phyloP scores from a whole-genome alignment of 177 flowering plant genomes.

The Vitis hybrid region DNA sequence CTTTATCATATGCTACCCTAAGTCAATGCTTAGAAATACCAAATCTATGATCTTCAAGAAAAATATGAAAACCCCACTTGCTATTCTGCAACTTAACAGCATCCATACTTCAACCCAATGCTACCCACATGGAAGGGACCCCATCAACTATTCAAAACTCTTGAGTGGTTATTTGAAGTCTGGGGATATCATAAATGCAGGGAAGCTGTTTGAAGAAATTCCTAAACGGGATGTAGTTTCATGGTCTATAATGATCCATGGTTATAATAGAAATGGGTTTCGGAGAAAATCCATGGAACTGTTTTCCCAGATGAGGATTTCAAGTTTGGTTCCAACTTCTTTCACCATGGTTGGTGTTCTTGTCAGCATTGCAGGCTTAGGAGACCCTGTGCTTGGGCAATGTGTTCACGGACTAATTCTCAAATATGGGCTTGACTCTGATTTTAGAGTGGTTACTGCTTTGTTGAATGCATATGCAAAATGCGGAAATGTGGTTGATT shows the following conservation, averaged over 20 bases:
- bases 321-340: conserved; percentile 24
- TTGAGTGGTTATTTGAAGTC: conserved; percentile 18
- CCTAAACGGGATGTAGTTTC: conserved; percentile 21
- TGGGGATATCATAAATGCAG: conserved; percentile 25
- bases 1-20: too few relatives aligned
- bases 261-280: conserved; percentile 26
- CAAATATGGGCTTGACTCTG: conserved; percentile 31
- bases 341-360: conserved; percentile 39
- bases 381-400: conserved; percentile 16
- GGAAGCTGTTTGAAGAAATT: conserved; percentile 32
- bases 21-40: background rate
- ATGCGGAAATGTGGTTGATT: conserved; percentile 27
- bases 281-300: conserved; percentile 13
- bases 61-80: background rate
- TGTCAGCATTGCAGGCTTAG: conserved; percentile 22
- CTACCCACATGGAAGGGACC: background rate
- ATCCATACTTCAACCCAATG: conserved; percentile 7
- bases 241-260: conserved; percentile 34
- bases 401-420: conserved; percentile 33
- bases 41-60: conserved; percentile 11
- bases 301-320: conserved; percentile 21
- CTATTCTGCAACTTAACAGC: background rate
- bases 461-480: conserved; percentile 40
- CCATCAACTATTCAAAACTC: conserved; percentile 11
- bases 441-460: conserved; percentile 35